Base-by-base conservation (phyloP, 805 yeast genomes). In the Kuraishia borneana region DNA sequence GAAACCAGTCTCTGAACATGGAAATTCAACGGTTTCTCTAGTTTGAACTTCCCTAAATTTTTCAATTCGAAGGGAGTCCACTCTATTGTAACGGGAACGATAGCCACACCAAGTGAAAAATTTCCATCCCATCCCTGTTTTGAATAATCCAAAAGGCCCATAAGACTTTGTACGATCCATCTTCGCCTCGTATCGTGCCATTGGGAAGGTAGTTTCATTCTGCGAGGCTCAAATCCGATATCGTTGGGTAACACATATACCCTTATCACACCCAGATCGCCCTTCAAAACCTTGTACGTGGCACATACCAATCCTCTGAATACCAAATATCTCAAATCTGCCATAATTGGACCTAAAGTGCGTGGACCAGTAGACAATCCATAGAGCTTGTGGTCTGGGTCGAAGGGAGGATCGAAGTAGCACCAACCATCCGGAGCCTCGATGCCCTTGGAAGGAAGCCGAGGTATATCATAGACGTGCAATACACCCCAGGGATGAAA, bases 331-430 rank as follows among this genome's bases (percentile, higher is more conserved):
- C 57, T 51, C 18, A 76, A 41, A 32, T 67, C 68, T 3, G 39
- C 30, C 4, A 70, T 31, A 0, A 63, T 19, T 1, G 44, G 45
- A 5, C 45, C 35, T 26, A 32, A 46, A 40, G 44, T 50, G 37
- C 16, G 39, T 23, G 13, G 34, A 22, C 31, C 33, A 2, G 29
- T 32, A 23, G 21, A 23, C 10, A 14, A 39, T 34, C 4, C 61
- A 6, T 17, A 28, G 14, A 42, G 12, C 17, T 19, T 30, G 19
- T 30, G 19, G 18, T 36, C 31, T n/a, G 42, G 42, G 30, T 39
- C 47, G 39, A 45, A 56, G 13, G 70, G 70, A 7, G 69, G 55
- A 39, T 73, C 75, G 12, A 73, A 51, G 83, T 82, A 75, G 33
- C 32, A 44, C 82, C 83, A 76, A 1, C 60, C 63, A 44, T 58